Conservation (phyloP, 2,329 filamentous ascomycete genomes). For the Thielaviopsis ethacetica region DNA sequence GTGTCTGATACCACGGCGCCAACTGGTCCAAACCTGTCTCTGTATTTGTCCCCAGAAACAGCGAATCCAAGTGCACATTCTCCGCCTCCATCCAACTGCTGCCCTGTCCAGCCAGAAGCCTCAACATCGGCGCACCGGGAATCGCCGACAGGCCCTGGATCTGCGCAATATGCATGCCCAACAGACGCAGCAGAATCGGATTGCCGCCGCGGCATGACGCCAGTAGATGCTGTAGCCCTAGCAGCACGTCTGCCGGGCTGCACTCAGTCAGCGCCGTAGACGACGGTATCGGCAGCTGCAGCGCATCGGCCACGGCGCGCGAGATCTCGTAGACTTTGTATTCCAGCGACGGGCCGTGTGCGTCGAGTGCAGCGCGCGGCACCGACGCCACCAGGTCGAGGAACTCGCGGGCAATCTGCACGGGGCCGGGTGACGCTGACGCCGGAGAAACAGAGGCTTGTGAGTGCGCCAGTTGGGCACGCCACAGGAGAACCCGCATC, state of each 20-base stretch:
- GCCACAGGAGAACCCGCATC: conserved; percentile 34
- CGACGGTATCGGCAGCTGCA: conserved; percentile 16
- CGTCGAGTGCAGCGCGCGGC: conserved; percentile 29
- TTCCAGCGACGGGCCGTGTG: conserved; percentile 32
- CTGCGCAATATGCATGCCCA: conserved; percentile 18
- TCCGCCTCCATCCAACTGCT: not conserved
- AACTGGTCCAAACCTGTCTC: not conserved
- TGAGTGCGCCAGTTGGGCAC: conserved; percentile 20
- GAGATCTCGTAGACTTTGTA: conserved; percentile 32
- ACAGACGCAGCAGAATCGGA: conserved; percentile 21
- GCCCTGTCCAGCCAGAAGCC: not conserved
- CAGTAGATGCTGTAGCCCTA: conserved; percentile 23
- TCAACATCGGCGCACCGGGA: not conserved
- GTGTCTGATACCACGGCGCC: not conserved
- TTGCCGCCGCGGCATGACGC: conserved; percentile 28
- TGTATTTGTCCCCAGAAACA: not conserved
- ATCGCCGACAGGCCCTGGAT: conserved; percentile 10
- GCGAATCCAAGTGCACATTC: not conserved
- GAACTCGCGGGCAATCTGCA: conserved; percentile 30
- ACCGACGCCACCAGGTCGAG: conserved; percentile 26
- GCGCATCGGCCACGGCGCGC: conserved; percentile 26
- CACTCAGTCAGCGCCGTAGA: conserved; percentile 10
- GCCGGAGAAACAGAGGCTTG: too few relatives aligned
- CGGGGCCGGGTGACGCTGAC: conserved; percentile 18
- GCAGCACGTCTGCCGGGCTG: conserved; percentile 21